Evolutionary conservation across 78 protist species (phyloP), one percentile per base, ranked within the genome.

Genomic region (Protostelium mycophagum): DNA sequence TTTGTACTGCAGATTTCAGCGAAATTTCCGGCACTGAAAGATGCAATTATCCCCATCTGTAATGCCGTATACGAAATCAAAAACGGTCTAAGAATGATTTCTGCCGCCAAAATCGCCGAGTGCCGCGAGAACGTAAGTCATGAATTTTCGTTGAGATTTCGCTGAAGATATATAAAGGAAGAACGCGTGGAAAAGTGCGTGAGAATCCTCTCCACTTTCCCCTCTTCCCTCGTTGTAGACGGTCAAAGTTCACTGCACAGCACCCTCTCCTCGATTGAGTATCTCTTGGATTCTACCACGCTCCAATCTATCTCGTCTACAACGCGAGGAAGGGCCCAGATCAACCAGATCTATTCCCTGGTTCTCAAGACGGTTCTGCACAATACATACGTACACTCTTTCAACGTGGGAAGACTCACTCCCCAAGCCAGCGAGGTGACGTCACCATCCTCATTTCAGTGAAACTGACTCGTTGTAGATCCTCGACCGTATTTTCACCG

Each of bases 31-130:
- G 28, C 86, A 36, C 90, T 89, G 36, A 37, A 88, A 25, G 96
- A 93, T 88, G 63, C 90, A 16, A 28, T 84, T 35, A 90, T 88
- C 28, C 94, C 94, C 73, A 37, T 93, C 73, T 25, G 87, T 28
- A 88, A 91, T 28, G 38, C 91, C 25, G 87, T 93, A 29, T 73
- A 90, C 73, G 90, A 91, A 31, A 86, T 88, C 91, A 90, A 87
- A 51, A 73, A 89, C 87, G 96, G 96, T 86, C 29, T 93, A 31
- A 28, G 96, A 35, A 25, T 89, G 89, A 89, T 93, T 90, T 28
- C 91, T 35, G 90, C 84, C 38, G 84, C 90, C 35, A 51, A 51
- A 16, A 51, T 51, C 73, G 73, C 73, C 16, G 73, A 5, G 16
- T 51, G 73, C 31, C 5, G 16, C 86, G 37, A 85, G 86, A 37